A percentile compares a stretch with the other conserved stretches of the same genome.
Evolutionary conservation across 352 stramenopile genomes (phyloP).

Genomic region (Phytophthora europaea): DNA sequence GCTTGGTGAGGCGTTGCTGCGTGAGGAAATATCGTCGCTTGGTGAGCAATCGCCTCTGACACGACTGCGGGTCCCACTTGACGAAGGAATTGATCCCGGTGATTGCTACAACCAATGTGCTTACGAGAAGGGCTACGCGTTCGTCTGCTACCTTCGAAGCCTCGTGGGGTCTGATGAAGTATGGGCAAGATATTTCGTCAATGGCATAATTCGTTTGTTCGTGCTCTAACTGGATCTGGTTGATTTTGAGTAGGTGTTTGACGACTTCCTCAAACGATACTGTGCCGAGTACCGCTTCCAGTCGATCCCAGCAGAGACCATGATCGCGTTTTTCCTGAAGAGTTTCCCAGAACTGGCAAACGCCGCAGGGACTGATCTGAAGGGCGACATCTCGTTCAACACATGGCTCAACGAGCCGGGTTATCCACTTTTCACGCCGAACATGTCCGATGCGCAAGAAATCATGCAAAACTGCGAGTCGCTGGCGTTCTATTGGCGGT

Average conservation of each 20-base stretch:
- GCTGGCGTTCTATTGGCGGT: constrained; percentile 70
- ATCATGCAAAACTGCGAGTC: constrained; percentile 79
- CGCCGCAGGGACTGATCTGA: constrained; percentile 53
- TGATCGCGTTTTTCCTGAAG: constrained; percentile 77
- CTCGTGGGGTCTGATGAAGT: constrained; percentile 75
- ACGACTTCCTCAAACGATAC: constrained; percentile 77
- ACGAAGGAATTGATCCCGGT: constrained; percentile 81
- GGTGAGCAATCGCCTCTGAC: constrained; percentile 78
- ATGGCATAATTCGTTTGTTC: neutral
- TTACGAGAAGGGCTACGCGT: constrained; percentile 86
- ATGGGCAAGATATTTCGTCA: neutral
- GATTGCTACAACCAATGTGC: constrained; percentile 88
- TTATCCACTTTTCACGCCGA: constrained; percentile 64
- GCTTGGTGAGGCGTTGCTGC: constrained; percentile 71
- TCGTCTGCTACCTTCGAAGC: constrained; percentile 78
- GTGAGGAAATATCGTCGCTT: constrained; percentile 76
- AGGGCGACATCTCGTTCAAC: constrained; percentile 68
- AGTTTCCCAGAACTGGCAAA: constrained; percentile 72
- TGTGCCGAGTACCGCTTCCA: constrained; percentile 76
- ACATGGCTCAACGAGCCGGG: constrained; percentile 78
- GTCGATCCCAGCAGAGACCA: constrained; percentile 78
- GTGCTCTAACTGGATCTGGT: neutral
- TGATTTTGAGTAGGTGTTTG: constrained; percentile 54
- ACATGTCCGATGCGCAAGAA: constrained; percentile 72
- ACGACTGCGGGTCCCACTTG: constrained; percentile 71